Evolutionary conservation across 805 yeast species (phyloP), one percentile per base, ranked within the genome.

Genomic region (Candida tibetensis): DNA sequence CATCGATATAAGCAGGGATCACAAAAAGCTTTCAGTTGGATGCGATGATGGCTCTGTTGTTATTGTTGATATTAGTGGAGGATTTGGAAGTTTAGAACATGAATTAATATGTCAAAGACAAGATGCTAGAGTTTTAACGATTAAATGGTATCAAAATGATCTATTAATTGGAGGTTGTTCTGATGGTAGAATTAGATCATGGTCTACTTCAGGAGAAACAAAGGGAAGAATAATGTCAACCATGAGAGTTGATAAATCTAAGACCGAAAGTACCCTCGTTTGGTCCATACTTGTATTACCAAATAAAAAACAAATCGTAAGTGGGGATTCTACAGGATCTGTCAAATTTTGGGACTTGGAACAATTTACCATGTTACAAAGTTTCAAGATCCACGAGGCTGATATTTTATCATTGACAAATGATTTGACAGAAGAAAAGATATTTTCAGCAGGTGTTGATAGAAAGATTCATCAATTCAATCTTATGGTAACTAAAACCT

Each of bases 271-370:
- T 37, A 89, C 98, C 3, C 69, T 93, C 44, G 93, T 93, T 5
- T 93, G 99, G 99, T 73, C 88, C 25, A 80, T 93, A 1, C 50
- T 73, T 31, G 80, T 81, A 22, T 64, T 90, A 41, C 79, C 83
- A 4, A 57, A 68, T 29, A 74, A 76, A 34, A 71, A 77, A 38
- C 95, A 88, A 58, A 74, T 93, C 41, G 95, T 87, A n/a, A 80
- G 89, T 43, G 99, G 98, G 38, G 99, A 93, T 64, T 89, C 97
- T 4, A 91, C 97, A 1, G 99, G 99, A 1, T 74, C 85, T 6
- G 77, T 93, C 36, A 91, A 91, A 61, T 76, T 93, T 47, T 93
- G 99, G 99, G 96, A 91, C 53, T 70, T 83, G 45, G 74, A 77
- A 33, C 82, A 78, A 48, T 81, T 80, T 48, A 81, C 96, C 1